Evolutionary conservation across 2,329 filamentous ascomycete species (phyloP), one percentile per base, ranked within the genome.

Genomic region (Nemania sp.): DNA sequence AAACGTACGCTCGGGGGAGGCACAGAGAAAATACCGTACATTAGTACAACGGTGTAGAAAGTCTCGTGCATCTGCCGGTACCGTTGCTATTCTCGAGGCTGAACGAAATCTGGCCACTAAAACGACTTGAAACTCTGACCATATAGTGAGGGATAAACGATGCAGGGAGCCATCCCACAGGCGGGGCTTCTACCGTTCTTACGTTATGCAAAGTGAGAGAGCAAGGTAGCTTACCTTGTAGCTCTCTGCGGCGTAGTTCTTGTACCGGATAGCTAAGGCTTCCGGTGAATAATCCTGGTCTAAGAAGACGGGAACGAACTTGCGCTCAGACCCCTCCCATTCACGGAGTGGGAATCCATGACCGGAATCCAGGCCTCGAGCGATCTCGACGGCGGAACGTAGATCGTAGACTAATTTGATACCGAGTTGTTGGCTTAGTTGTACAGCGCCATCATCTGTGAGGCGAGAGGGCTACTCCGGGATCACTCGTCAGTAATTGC

Each of bases 301-400:
- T n/a, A 78, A 77, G 73, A 91, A 92, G 0, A 92, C 88, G 1
- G 90, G 87, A 0, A 82, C 82, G 79, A 89, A 89, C 6, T 85
- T 78, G 32, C 89, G 82, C 58, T 82, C 76, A 59, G 89, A 84
- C 15, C 85, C 84, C 5, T 85, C 82, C 79, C 83, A 85, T 63
- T 83, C 80, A 29, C 82, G 77, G 2, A 84, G 78, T 3, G 82
- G 80, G 8, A 76, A 76, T 15, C 75, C 72, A 27, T 69, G 70
- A 6, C 71, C 73, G 24, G 67, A 71, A 70, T 76, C 74, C 72
- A 68, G 71, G 71, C 80, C 74, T 74, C 80, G 76, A 63, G 85
- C 79, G 60, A 92, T 86, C 80, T 93, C 90, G 20, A 78, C 74
- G n/a, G 64, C 60, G 18, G 77, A 79, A 38, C 77, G 75, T 52